Evolutionary conservation across 2,329 filamentous ascomycete species (phyloP).

Genomic region (Coniochaeta pulveracea): DNA sequence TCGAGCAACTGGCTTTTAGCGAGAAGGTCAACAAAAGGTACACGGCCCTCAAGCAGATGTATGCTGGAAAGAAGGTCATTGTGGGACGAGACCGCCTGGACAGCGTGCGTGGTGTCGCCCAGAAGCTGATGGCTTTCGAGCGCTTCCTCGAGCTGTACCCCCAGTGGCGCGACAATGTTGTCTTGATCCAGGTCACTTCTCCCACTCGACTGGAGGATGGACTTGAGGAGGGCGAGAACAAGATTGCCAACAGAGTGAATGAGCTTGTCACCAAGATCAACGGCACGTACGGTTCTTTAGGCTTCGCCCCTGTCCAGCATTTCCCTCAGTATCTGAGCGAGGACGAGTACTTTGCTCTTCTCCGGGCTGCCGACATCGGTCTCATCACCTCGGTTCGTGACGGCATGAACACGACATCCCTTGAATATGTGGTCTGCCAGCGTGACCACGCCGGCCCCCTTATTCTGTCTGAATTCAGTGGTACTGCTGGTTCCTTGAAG

Average conservation of each 20-base stretch:
- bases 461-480: slow-evolving; percentile 93
- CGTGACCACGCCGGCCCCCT: slow-evolving; percentile 76
- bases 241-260: slow-evolving; percentile 79
- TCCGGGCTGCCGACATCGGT: slow-evolving; percentile 81
- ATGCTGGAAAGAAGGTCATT: slow-evolving; percentile 87
- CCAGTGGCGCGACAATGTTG: slow-evolving; percentile 84
- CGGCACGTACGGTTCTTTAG: slow-evolving; percentile 75
- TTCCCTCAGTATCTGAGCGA: slow-evolving; percentile 86
- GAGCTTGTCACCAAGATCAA: slow-evolving; percentile 89
- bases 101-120: slow-evolving; percentile 84
- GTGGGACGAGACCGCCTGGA: slow-evolving; percentile 91
- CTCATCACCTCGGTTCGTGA: slow-evolving; percentile 93
- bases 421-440: slow-evolving; percentile 92
- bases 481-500: slow-evolving; percentile 74
- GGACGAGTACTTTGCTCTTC: slow-evolving; percentile 89
- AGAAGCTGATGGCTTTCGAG: slow-evolving; percentile 92
- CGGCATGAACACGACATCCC: slow-evolving; percentile 94
- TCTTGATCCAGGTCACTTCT: slow-evolving; percentile 90
- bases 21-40: slow-evolving; percentile 61
- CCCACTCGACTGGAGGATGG: slow-evolving; percentile 72
- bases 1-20: slow-evolving; percentile 64
- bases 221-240: slow-evolving; percentile 64
- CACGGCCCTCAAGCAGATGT: slow-evolving; percentile 60
- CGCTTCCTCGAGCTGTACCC: slow-evolving; percentile 83
- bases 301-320: slow-evolving; percentile 85